Percentiles rank a stretch among this genome's conserved stretches.
Conservation (phyloP, 1,284 basidiomycete genomes). For the Phenoliferia sp. region DNA sequence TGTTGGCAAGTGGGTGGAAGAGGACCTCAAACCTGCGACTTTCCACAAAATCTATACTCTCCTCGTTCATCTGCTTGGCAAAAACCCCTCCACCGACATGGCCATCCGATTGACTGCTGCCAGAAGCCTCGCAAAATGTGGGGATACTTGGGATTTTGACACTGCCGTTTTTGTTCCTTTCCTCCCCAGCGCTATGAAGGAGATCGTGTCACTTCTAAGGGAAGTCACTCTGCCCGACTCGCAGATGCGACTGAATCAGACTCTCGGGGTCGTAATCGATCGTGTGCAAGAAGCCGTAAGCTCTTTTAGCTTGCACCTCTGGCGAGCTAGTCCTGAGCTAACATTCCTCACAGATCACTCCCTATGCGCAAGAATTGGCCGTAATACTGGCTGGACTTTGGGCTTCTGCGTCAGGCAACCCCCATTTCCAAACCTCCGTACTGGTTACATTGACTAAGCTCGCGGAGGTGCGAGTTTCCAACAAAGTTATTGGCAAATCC, state of each 20-base stretch:
- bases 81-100: slow-evolving; percentile 30
- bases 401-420: slow-evolving; percentile 20
- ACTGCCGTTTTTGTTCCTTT: slow-evolving; percentile 28
- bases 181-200: slow-evolving; percentile 24
- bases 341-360: slow-evolving; percentile 24
- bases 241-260: slow-evolving; percentile 28
- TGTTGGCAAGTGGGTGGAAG: slow-evolving; percentile 32
- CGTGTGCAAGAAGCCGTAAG: slow-evolving; percentile 25
- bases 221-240: slow-evolving; percentile 30
- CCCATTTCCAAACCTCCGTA: slow-evolving; percentile 32
- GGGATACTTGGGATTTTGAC: slow-evolving; percentile 34
- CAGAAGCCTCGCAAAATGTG: slow-evolving; percentile 25
- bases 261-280: slow-evolving; percentile 32
- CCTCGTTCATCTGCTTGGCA: slow-evolving; percentile 33
- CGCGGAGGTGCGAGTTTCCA: slow-evolving; percentile 14
- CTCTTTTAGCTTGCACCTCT: background rate
- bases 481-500: background rate
- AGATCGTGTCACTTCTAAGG: slow-evolving; percentile 29
- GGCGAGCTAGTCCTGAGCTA: too few species aligned
- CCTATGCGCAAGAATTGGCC: slow-evolving; percentile 26
- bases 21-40: slow-evolving; percentile 19
- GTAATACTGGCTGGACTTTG: slow-evolving; percentile 33
- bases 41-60: slow-evolving; percentile 29
- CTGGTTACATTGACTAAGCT: slow-evolving; percentile 35
- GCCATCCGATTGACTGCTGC: slow-evolving; percentile 36